phyloP scores from a whole-genome alignment of 768 basidiomycete species.

The Boletellus ananas region DNA sequence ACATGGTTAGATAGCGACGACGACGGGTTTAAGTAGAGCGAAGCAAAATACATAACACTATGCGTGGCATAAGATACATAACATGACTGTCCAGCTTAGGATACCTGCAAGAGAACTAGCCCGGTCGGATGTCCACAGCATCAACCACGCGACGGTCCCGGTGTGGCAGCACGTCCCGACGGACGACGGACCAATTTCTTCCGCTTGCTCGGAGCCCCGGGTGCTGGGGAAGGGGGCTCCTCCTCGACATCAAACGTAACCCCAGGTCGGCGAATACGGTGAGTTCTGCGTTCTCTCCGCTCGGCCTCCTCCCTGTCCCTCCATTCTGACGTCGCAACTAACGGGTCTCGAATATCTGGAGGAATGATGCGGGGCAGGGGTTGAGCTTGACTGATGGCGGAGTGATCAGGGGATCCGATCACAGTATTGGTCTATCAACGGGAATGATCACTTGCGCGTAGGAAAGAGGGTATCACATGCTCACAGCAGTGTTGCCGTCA shows the following conservation, averaged over 20 bases:
- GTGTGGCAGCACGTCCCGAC: slow-evolving; percentile 26
- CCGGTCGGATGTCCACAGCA: neutral
- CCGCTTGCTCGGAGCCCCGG: slow-evolving; percentile 21
- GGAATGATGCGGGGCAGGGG: slow-evolving; percentile 40
- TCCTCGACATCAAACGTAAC: slow-evolving; percentile 64
- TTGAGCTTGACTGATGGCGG: slow-evolving; percentile 57
- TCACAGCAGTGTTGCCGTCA: slow-evolving; percentile 70
- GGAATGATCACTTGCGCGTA: slow-evolving; percentile 1
- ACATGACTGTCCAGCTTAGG: slow-evolving; percentile 16
- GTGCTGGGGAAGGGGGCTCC: slow-evolving; percentile 42
- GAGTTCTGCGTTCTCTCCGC: slow-evolving; percentile 35
- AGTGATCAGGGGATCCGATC: slow-evolving; percentile 70
- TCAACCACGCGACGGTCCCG: slow-evolving; percentile 23
- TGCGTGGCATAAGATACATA: slow-evolving; percentile 30
- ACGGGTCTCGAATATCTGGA: slow-evolving; percentile 62
- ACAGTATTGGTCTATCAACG: slow-evolving; percentile 59
- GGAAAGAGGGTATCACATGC: slow-evolving; percentile 19
- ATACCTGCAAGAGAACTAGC: slow-evolving; percentile 16
- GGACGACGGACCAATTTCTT: slow-evolving; percentile 30
- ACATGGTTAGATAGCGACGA: slow-evolving; percentile 16
- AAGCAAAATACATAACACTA: slow-evolving; percentile 26
- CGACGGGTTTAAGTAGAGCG: slow-evolving; percentile 4
- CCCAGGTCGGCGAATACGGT: slow-evolving; percentile 51
- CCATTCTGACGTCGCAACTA: slow-evolving; percentile 66
- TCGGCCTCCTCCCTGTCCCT: slow-evolving; percentile 59